phyloP scores from a whole-genome alignment of 164 flowering plant species.

The Aristolochia contorta region DNA sequence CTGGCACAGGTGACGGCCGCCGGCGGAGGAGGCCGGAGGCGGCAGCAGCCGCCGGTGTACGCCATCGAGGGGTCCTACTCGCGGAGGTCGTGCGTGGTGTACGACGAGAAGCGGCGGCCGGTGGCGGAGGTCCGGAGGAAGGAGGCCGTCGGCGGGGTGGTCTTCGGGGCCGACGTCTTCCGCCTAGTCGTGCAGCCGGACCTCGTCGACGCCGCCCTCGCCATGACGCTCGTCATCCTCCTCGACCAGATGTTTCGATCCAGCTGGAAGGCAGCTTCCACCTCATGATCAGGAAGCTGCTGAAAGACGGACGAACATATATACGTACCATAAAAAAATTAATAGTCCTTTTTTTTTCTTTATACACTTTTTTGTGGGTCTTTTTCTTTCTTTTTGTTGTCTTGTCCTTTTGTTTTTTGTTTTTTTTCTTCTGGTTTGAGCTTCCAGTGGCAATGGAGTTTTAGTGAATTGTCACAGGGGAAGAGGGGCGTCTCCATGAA shows the following conservation, averaged over 20 bases:
- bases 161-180: constrained; percentile 61
- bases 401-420: not conserved
- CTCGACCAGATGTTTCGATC: constrained; percentile 76
- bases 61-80: constrained; percentile 49
- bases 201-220: constrained; percentile 42
- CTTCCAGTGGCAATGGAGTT: constrained; percentile 2
- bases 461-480: constrained; percentile 1
- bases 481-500: not conserved
- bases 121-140: constrained; percentile 61
- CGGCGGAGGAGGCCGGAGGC: not conserved
- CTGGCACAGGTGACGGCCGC: constrained; percentile 30
- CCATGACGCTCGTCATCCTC: constrained; percentile 68
- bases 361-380: no score
- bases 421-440: not conserved
- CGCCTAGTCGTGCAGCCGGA: constrained; percentile 47
- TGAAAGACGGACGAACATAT: no score
- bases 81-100: constrained; percentile 45
- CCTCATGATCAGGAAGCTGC: no score
- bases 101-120: constrained; percentile 31
- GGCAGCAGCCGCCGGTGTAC: constrained; percentile 21
- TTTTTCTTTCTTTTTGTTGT: no score
- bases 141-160: constrained; percentile 46
- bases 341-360: not conserved
- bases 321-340: not conserved
- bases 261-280: constrained; percentile 9